Base-by-base conservation (phyloP, 345 rosid species). In the Hibiscus tridactylites region DNA sequence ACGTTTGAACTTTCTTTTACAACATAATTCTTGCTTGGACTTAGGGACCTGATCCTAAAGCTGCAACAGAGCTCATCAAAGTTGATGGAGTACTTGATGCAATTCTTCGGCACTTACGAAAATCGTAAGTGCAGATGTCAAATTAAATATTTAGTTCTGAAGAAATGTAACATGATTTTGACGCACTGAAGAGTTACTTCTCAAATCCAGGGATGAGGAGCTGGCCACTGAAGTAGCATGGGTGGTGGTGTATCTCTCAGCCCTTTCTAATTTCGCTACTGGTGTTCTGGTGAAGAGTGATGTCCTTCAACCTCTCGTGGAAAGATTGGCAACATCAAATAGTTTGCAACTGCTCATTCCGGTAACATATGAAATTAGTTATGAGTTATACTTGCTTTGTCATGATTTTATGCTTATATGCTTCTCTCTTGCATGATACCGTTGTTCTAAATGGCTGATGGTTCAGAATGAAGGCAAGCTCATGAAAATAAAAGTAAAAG, bases 161-260 rank as follows among this genome's bases (percentile, higher is more conserved):
- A 13, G 70, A 47, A 46, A 28, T 66, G 1, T 65, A 5, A 15
- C 15, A 12, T 26, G 10, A 21, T 12, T 39, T 35, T 13, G 37
- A 21, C 24, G 24, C 53, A 63, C 62, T 65, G 24, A 28, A 42
- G 68, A 35, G 24, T 61, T 65, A 42, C 31, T 37, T 58, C 57
- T 65, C 26, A 15, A 74, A n/a, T 81, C 74, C 82, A 95, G 99
- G 82, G 94, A 92, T 78, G 98, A 88, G 75, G 98, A 89, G 71
- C 77, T 90, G 81, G 88, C 97, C 56, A 95, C 92, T 26, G 96
- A 95, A 81, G 93, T 95, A 76, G 96, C 96, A 73, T 90, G 99
- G 98, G 87, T 90, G 15, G 89, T 90, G 78, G 99, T 89, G 61
- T 95, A 90, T 86, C 98, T 95, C 57, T 95, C 99, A 31, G 97